A percentile compares a stretch with the other conserved stretches of the same genome.
These are phyloP conservation scores for Miscanthus sacchariflorus DNA, from an alignment of 202 grass and related monocot species.

Conservation along the genomic window DNA sequence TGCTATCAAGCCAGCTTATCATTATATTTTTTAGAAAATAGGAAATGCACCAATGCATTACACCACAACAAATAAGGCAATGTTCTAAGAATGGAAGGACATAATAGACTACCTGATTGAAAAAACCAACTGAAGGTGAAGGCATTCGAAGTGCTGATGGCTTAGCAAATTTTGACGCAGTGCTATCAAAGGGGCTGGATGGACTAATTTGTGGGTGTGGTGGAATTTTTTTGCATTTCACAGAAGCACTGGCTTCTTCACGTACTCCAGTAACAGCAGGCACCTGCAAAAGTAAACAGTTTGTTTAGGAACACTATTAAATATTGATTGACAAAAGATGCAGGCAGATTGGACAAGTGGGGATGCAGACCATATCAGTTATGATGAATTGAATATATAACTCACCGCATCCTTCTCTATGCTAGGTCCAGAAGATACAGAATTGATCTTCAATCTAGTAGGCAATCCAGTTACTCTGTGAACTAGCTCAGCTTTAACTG, in stretches of 20 bases:
- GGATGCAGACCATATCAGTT: conserved; percentile 11
- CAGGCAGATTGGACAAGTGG: conserved; percentile 9
- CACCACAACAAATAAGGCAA: conserved; percentile 18
- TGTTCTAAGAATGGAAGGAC: conserved; percentile 9
- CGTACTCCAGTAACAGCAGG: conserved; percentile 28
- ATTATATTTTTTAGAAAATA: background rate
- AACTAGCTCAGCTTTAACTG: conserved; percentile 49
- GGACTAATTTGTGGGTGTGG: conserved; percentile 45
- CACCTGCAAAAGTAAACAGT: conserved; percentile 49
- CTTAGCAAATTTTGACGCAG: conserved; percentile 53
- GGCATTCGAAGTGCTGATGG: conserved; percentile 85
- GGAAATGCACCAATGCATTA: conserved; percentile 3
- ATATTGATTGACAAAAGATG: conserved; percentile 28
- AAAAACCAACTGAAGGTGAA: conserved; percentile 83
- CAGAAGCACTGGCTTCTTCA: conserved; percentile 45
- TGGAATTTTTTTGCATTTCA: conserved; percentile 32
- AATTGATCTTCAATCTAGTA: conserved; percentile 53
- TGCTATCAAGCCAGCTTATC: background rate
- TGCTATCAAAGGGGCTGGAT: conserved; percentile 31
- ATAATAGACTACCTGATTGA: conserved; percentile 64
- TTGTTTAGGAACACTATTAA: background rate
- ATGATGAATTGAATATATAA: conserved; percentile 34
- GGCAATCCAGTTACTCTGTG: conserved; percentile 40
- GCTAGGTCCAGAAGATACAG: conserved; percentile 56
- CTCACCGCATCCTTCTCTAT: conserved; percentile 60